Percentiles rank a stretch among this genome's conserved stretches.
Conservation (phyloP, 1,139 yeast genomes). For the Candida albicans region DNA sequence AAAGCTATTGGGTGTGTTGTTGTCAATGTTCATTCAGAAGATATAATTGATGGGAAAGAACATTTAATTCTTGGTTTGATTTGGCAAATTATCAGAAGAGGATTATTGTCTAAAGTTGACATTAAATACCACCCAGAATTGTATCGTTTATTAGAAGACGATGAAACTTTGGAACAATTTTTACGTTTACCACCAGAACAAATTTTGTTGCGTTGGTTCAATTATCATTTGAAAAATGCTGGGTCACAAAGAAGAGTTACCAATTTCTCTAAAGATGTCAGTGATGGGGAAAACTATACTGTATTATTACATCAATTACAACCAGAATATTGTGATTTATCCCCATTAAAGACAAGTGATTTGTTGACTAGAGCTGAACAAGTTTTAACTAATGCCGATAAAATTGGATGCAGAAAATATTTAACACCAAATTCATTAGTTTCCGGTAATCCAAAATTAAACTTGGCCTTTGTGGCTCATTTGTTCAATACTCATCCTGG, state of each 20-base stretch:
- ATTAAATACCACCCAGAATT: conserved; percentile 95
- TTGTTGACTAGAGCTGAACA: conserved; percentile 81
- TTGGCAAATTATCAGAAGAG: conserved; percentile 98
- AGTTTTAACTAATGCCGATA: conserved; percentile 82
- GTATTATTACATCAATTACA: conserved; percentile 84
- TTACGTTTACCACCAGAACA: conserved; percentile 97
- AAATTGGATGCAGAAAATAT: conserved; percentile 88
- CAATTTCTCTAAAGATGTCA: conserved; percentile 83
- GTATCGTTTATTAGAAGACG: conserved; percentile 91
- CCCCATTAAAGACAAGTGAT: conserved; percentile 77
- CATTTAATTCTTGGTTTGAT: conserved; percentile 92
- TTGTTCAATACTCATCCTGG: conserved; percentile 96
- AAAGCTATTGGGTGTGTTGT: conserved; percentile 98
- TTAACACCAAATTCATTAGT: conserved; percentile 91
- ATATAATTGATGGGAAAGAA: conserved; percentile 94
- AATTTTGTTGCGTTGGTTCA: conserved; percentile 95
- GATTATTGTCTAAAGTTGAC: conserved; percentile 89
- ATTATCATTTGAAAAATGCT: conserved; percentile 94
- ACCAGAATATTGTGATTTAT: conserved; percentile 77
- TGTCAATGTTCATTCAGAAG: conserved; percentile 96
- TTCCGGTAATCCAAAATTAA: conserved; percentile 94
- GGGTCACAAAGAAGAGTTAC: conserved; percentile 81
- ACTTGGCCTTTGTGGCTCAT: conserved; percentile 95
- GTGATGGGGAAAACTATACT: conserved; percentile 95
- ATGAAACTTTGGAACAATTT: conserved; percentile 95